Evolutionary conservation across 306 rosid genomes (phyloP), one percentile per base, ranked within the genome.

Genomic region (Crataegus laevigata): DNA sequence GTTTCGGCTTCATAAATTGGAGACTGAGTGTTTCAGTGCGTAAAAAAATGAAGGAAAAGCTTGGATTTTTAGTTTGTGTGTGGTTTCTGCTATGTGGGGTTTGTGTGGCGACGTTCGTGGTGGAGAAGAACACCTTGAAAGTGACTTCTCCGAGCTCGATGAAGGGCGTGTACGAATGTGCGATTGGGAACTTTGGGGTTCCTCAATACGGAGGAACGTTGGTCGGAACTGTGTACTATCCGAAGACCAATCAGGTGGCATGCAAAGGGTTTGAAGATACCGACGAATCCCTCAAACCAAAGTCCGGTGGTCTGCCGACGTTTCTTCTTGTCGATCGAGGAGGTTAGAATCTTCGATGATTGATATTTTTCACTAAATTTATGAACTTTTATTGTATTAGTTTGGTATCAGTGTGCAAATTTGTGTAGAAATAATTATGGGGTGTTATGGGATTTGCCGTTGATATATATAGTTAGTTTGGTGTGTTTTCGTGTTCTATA

Each of bases 161-260:
- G 82, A 89, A 75, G 75, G 94, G 94, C 68, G 43, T 71, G 0
- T 82, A 94, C 75, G 91, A 94, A 76, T 94, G 98, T 82, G 96
- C 98, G 11, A 94, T 94, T 79, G 98, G 98, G 60, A 94, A 91
- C 82, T 94, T 94, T 85, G 98, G 98, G 76, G 91, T 94, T 14
- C 98, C 98, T 54, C 88, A 82, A 54, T 91, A 94, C 82, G 96
- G 98, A 78, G 98, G 98, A 72, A 89, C 96, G 55, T 79, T 91
- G 90, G 65, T 89, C 77, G 98, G 97, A 13, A 83, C 85, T 59
- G 93, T 94, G 6, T 55, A 80, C 59, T 89, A 90, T 77, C 98
- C 98, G 17, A 83, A 85, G 24, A 85, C 89, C 72, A 94, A 94
- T 87, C 91, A 88, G 51, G 89, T 88, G 38, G 96, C 89, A 28